Conservation (phyloP, 495 filamentous ascomycete genomes). For the Neurospora sp. region DNA sequence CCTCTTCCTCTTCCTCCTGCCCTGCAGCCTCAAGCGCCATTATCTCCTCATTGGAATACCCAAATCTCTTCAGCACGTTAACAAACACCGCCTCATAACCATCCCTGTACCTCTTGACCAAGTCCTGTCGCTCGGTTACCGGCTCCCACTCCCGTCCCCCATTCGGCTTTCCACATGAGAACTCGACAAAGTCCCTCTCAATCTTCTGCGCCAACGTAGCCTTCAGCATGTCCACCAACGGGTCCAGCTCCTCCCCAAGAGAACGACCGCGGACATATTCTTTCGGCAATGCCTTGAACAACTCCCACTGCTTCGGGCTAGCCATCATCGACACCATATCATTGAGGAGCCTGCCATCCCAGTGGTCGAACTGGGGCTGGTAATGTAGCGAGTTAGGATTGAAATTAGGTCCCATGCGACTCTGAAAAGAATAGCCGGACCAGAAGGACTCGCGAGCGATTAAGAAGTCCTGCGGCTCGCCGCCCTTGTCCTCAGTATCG, state of each 20-base stretch:
- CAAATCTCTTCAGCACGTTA: background rate
- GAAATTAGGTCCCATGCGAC: conserved; percentile 12
- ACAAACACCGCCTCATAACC: background rate
- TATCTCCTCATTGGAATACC: background rate
- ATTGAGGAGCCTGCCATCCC: conserved; percentile 32
- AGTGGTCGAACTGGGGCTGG: conserved; percentile 26
- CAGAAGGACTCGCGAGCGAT: conserved; percentile 30
- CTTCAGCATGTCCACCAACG: conserved; percentile 13
- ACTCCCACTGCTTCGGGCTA: conserved; percentile 1
- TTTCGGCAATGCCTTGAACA: background rate
- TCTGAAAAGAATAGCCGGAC: conserved; percentile 23
- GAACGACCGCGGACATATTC: background rate
- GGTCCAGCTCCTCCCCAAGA: background rate
- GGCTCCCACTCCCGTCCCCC: background rate
- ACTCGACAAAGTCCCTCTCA: conserved; percentile 10
- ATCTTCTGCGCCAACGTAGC: conserved; percentile 18
- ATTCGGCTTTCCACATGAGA: background rate
- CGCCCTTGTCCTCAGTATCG: background rate
- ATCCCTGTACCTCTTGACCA: background rate
- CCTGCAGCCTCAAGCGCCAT: conserved; percentile 22
- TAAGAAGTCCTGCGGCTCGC: conserved; percentile 23
- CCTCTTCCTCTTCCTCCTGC: conserved; percentile 18
- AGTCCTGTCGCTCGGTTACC: background rate
- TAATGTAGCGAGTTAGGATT: conserved; percentile 6
- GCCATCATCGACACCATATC: conserved; percentile 20